phyloP scores from a whole-genome alignment of 192 early-diverging fungal species.

The Glomus cerebriforme region DNA sequence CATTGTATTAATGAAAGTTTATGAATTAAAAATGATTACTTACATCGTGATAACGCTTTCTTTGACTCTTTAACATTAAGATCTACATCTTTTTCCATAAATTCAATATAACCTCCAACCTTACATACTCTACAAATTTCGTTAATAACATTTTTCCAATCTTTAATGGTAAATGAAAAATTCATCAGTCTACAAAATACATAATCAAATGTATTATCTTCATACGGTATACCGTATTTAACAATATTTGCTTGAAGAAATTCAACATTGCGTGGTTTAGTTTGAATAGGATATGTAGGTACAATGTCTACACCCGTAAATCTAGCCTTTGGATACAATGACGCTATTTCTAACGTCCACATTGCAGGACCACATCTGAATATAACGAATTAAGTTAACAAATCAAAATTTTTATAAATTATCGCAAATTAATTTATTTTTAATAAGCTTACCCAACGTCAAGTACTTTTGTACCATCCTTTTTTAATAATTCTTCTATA shows the following conservation, averaged over 20 bases:
- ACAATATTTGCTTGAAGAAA: conserved; percentile 35
- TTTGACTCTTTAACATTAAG: neutral
- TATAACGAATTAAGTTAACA: too few species aligned
- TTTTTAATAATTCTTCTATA: neutral
- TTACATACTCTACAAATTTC: conserved; percentile 8
- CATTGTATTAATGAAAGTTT: neutral
- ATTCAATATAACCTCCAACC: neutral
- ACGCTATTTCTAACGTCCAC: conserved; percentile 42
- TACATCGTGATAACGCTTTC: neutral
- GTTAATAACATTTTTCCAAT: conserved; percentile 9
- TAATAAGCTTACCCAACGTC: conserved; percentile 1
- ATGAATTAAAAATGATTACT: neutral
- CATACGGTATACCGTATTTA: conserved; percentile 28
- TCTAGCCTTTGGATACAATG: conserved; percentile 25
- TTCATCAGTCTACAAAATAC: conserved; percentile 34
- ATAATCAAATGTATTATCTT: conserved; percentile 41
- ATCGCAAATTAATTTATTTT: too few species aligned
- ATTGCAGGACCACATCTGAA: conserved; percentile 41
- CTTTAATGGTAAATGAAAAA: conserved; percentile 17
- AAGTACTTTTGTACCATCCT: neutral
- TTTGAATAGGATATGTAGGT: conserved; percentile 37
- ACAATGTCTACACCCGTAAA: conserved; percentile 39
- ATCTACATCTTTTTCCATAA: conserved; percentile 11
- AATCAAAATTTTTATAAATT: too few species aligned
- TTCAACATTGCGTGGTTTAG: conserved; percentile 37